These are phyloP conservation scores for Diaporthe australafricana DNA, from an alignment of 2,329 filamentous ascomycete species.

Conservation along the genomic window DNA sequence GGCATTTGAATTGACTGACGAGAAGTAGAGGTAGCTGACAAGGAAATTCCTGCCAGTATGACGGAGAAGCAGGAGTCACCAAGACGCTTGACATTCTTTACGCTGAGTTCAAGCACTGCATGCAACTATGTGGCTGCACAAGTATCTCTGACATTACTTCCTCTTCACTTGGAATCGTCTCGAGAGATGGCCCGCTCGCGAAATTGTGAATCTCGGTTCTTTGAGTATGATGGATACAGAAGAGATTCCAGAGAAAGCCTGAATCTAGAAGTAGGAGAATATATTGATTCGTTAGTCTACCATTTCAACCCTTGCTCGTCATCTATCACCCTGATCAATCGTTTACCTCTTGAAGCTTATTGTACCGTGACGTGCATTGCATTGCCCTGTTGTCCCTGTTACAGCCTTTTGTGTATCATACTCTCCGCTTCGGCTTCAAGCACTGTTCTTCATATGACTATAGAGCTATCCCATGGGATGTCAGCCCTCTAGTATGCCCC, in stretches of 20 bases:
- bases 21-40: not conserved
- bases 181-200: not conserved
- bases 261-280: not conserved
- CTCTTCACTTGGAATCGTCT: constrained; percentile 1
- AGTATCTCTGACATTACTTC: constrained; percentile 4
- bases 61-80: not conserved
- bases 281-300: not conserved
- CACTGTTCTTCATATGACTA: not conserved
- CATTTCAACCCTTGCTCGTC: not conserved
- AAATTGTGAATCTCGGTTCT: not conserved
- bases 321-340: not conserved
- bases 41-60: not conserved
- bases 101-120: not conserved
- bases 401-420: rapidly evolving
- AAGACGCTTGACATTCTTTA: constrained; percentile 5
- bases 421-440: not conserved
- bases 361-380: too few relatives aligned
- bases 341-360: not conserved
- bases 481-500: not conserved
- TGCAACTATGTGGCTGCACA: constrained; percentile 5
- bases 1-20: not conserved
- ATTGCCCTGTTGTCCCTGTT: not conserved
- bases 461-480: too few relatives aligned
- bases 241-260: not conserved
- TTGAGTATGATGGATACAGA: not conserved